Base-by-base conservation (phyloP, 148 eudicot genomes). In the Diospyros lotus region DNA sequence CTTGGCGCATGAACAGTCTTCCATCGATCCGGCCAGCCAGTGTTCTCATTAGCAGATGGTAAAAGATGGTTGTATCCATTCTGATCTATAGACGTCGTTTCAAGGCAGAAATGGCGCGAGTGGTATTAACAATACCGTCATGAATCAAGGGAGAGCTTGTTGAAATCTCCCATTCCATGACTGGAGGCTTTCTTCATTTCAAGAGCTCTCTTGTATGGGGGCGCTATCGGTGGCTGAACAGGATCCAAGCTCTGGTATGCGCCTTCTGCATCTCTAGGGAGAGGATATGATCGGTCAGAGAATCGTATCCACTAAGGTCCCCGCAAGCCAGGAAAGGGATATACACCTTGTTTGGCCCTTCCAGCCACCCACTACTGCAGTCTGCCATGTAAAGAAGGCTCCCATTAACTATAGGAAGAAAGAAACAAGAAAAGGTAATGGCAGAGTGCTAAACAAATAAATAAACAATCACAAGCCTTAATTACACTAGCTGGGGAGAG, bases 281-380 rank as follows among this genome's bases (percentile, higher is more conserved):
- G 92, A 0, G 97, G 99, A 76, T 95, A 95, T 41, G 99, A 95
- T 43, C 93, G 90, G 75, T 95, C 99, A 0, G 99, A 95, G 80
- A n/a, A n/a, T 95, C 99, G 44, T 92, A 95, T 63, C 99, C 99
- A 39, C 84, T 83, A 12, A 95, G 91, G 81, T 95, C 99, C 69
- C 99, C 99, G 66, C 99, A 95, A 43, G 99, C 99, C 79, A 95
- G 85, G 83, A 95, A 95, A n/a, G 99, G 99, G 59, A 95, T 95
- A 58, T 92, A 95, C 75, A 95, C 89, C 83, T 88, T 90, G 41
- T 90, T 86, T 56, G 86, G 86, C 58, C 91, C 96, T 84, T 95
- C 99, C 56, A 95, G 80, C 97, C 99, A 95, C 41, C 86, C 99
- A 72, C 99, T 95, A 76, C 97, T 87, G 77, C 99, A 95, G 79